Evolutionary conservation across 1,139 yeast genomes (phyloP).

Genomic region (Hemisphaericaspora subhashii): DNA sequence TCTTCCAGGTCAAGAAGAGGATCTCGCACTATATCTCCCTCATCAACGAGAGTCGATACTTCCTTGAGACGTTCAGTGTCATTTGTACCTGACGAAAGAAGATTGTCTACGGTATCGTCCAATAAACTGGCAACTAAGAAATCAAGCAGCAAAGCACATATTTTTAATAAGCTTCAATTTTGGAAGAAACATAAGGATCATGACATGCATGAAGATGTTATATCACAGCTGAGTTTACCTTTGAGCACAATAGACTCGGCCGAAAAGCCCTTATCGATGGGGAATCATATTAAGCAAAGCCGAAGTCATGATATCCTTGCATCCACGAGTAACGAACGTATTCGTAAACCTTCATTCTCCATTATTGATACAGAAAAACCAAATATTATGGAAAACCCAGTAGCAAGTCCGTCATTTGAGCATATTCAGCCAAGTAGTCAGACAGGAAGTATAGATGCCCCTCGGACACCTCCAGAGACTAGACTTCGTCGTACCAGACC

Average conservation of each 20-base stretch:
- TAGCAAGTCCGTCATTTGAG: constrained; percentile 3
- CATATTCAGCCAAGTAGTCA: neutral
- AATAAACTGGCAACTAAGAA: constrained; percentile 14
- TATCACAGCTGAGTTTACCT: constrained; percentile 9
- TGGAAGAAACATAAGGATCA: constrained; percentile 35
- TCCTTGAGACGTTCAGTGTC: constrained; percentile 29
- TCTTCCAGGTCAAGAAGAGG: constrained; percentile 9
- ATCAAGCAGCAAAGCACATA: constrained; percentile 19
- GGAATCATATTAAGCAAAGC: neutral
- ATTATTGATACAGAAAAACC: constrained; percentile 2
- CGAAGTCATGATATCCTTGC: neutral
- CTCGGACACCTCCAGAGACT: constrained; percentile 13
- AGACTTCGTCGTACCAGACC: constrained; percentile 47
- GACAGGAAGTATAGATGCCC: neutral
- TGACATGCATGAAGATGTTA: constrained; percentile 9
- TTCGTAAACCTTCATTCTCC: constrained; percentile 5
- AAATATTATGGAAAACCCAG: neutral
- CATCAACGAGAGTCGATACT: constrained; percentile 7
- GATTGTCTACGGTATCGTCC: constrained; percentile 15
- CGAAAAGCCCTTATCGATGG: neutral
- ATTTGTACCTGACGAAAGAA: constrained; percentile 33
- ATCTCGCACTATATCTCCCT: constrained; percentile 11
- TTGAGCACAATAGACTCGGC: neutral
- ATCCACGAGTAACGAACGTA: neutral
- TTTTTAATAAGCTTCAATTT: constrained; percentile 40